Evolutionary conservation across 1,284 basidiomycete genomes (phyloP).

Genomic region (Schizophyllum amplum): DNA sequence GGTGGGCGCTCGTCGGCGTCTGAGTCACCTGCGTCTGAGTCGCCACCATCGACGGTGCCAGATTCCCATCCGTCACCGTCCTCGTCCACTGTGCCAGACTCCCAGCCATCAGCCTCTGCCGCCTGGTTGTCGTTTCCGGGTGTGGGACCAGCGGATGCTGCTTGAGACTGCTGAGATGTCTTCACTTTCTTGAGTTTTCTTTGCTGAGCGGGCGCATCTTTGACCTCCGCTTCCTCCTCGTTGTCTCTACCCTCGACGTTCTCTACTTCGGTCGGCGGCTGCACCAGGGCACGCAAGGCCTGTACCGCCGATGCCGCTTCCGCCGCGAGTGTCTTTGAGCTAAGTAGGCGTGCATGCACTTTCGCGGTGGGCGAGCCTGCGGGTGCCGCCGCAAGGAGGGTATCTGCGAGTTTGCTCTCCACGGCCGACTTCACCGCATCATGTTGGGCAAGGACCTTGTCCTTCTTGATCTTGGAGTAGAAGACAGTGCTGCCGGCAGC

Average conservation of each 20-base stretch:
- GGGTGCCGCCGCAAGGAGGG: constrained; percentile 21
- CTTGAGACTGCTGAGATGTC: too few species aligned
- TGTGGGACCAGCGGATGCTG: not conserved
- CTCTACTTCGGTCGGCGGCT: constrained; percentile 19
- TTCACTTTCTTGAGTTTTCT: not conserved
- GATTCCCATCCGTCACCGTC: not conserved
- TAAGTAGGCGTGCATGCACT: constrained; percentile 67
- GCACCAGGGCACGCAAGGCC: constrained; percentile 36
- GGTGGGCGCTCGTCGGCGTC: not conserved
- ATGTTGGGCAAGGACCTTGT: constrained; percentile 45
- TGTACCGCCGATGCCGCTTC: constrained; percentile 49
- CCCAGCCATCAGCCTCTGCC: not conserved
- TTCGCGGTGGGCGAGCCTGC: constrained; percentile 46
- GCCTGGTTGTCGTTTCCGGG: not conserved
- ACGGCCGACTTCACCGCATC: constrained; percentile 37
- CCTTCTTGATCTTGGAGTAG: constrained; percentile 67
- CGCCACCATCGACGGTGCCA: not conserved
- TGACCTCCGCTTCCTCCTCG: not conserved
- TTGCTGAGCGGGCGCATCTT: not conserved
- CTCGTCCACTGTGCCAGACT: not conserved
- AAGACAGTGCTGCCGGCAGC: constrained; percentile 56
- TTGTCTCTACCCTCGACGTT: not conserved
- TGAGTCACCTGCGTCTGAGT: not conserved
- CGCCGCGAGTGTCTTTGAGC: constrained; percentile 66
- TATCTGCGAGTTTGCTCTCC: constrained; percentile 30